Conservation (phyloP, 805 yeast species). For the Nakazawaea wyomingensis region DNA sequence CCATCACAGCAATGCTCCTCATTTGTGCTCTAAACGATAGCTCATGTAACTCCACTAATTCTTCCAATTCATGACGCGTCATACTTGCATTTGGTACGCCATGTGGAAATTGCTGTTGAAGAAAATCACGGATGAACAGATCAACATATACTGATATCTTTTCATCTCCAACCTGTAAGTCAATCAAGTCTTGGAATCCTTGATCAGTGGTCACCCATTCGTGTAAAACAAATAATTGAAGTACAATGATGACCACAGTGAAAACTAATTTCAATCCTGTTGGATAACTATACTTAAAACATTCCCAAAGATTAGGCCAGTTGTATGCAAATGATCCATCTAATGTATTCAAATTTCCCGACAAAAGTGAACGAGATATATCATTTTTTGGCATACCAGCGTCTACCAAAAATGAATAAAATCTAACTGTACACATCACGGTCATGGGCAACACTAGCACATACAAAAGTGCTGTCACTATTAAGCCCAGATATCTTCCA, state of each 20-base stretch:
- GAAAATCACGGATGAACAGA: slow-evolving; percentile 2
- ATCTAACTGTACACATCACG: slow-evolving; percentile 49
- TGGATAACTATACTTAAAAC: slow-evolving; percentile 29
- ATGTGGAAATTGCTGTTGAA: slow-evolving; percentile 4
- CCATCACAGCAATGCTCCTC: slow-evolving; percentile 1
- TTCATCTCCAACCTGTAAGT: slow-evolving; percentile 55
- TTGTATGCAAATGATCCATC: slow-evolving; percentile 13
- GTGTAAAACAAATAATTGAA: slow-evolving; percentile 52
- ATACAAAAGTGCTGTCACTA: slow-evolving; percentile 18
- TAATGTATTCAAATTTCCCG: slow-evolving; percentile 25
- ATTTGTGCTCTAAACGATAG: slow-evolving; percentile 1
- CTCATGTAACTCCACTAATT: slow-evolving; percentile 4
- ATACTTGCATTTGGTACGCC: slow-evolving; percentile 28
- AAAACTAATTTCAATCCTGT: slow-evolving; percentile 35
- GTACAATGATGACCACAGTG: slow-evolving; percentile 33
- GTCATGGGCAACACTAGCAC: slow-evolving; percentile 31
- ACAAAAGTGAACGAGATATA: neutral
- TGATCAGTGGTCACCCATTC: slow-evolving; percentile 71
- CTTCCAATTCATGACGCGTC: slow-evolving; percentile 10
- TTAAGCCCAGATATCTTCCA: slow-evolving; percentile 10
- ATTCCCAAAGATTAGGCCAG: slow-evolving; percentile 19
- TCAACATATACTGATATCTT: slow-evolving; percentile 19
- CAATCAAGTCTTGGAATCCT: slow-evolving; percentile 55
- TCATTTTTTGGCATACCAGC: slow-evolving; percentile 36
- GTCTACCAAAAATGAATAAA: slow-evolving; percentile 53